Evolutionary conservation across 495 filamentous ascomycete species (phyloP), one percentile per base, ranked within the genome.

Genomic region (Stereocaulon alpinum): DNA sequence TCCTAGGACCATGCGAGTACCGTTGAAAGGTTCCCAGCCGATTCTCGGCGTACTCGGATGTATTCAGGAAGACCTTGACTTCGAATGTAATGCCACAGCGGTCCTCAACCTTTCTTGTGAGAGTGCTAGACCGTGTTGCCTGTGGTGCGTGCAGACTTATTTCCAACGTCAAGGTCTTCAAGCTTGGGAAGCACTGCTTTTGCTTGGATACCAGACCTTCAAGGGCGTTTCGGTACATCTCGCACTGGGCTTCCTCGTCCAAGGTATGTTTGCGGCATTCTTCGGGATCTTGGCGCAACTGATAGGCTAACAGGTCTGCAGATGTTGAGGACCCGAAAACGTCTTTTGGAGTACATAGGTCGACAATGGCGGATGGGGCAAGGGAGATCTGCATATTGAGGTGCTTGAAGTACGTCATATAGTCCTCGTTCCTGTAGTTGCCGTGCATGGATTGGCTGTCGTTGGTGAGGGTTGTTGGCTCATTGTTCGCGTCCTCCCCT

Each of bases 321-420:
- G 30, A 15, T 12, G 3, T 37, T 37, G 49, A 34, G 17, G 34
- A 2, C 7, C 20, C n/a, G 3, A 18, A 32, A 18, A 37, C 12
- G 17, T 52, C 30, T n/a, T 29, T 32, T 29, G 30, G 27, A 15
- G 49, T 37, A 34, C 27, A 27, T 10, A 52, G 30, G 22, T 52
- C 49, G 6, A 52, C 49, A 32, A 50, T 42, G n/a, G 56, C 34
- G 11, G 51, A 14, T 15, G 47, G 56, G 12, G 47, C 17, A 2
- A 59, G 24, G 11, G 9, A 17, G 18, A 59, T 51, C 22, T 22
- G 34, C 56, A 59, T 59, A 14, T 40, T 42, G 47, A 59, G 20
- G 37, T 59, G 56, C 43, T 29, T 51, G 37, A 59, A 51, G 47
- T 41, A 22, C 34, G 40, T 59, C 47, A 17, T 51, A 40, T 29